Evolutionary conservation across 176 grass and related monocot genomes (phyloP), one percentile per base, ranked within the genome.

Genomic region (Musa itinerans): DNA sequence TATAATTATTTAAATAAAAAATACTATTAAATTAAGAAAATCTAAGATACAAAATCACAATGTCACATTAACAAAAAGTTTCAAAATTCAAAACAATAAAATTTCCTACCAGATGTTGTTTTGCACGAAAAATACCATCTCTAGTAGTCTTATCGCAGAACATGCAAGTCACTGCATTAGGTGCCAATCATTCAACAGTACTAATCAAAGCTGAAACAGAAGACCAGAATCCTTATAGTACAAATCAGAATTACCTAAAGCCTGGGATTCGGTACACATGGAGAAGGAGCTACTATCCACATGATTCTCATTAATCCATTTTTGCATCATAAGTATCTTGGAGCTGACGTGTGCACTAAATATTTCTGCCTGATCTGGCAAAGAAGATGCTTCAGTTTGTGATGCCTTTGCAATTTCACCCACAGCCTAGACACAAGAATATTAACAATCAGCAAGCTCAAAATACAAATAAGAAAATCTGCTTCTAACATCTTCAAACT

Each of bases 361-460:
- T 69, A 71, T 79, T 52, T 78, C 73, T 11, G 64, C 78, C 74
- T 87, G 79, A 72, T 82, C 80, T 52, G 94, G 94, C 84, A 98
- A 83, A 53, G 72, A 78, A 87, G 56, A 78, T 81, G 88, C 87
- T 78, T 98, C 90, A 78, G 52, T 72, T 71, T 49, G 79, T 69
- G 84, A 93, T 87, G 90, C 88, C 84, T 91, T 98, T 27, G 86
- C 29, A 80, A 98, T 91, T 82, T 98, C 94, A 85, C 69, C 81
- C 63, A 98, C 82, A 1, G 90, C 94, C 94, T 98, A 78, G 55
- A 58, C 61, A 85, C 78, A 76, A 68, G 73, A 0, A 53, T 23
- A 56, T 74, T 51, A 29, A 74, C 25, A 16, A 54, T 26, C 12
- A 23, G 22, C 54, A 26, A 55, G 2, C 9, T 15, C 16, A n/a